Base-by-base conservation (phyloP, 139 green algal species). In the Desmodesmus armatus region DNA sequence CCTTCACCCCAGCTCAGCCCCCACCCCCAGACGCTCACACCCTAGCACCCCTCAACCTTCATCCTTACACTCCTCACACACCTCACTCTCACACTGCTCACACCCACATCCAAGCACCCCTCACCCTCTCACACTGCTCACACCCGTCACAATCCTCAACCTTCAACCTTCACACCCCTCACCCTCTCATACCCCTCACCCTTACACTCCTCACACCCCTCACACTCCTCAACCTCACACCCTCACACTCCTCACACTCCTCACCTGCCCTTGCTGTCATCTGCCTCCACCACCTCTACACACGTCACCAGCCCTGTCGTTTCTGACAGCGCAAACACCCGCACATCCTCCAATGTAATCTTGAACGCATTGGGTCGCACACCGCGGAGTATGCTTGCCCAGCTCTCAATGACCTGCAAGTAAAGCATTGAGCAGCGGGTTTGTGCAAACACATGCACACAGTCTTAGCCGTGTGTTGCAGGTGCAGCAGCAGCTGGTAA, bases 351-450 rank as follows among this genome's bases (percentile, higher is more conserved):
- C 62, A 97, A 71, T 23, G 67, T 25, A 17, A 98, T 94, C 39
- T 82, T 85, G 82, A 96, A 90, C 0, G 88, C 88, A 5, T 82
- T 43, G 15, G 90, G 90, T 11, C 92, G 83, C 11, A 91, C 85
- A n/a, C 76, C 49, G 23, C 71, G 80, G 58, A 98, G 58, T 4
- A 98, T 88, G 23, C 92, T 37, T 2, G 89, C 83, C 95, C 95
- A 98, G 85, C 95, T 96, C 21, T 94, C 89, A 74, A 98, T 90
- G 0, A 98, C 94, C 90, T 96, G 81, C 0, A 27, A 62, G n/a
- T n/a, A n/a, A n/a, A n/a, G n/a, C n/a, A n/a, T n/a, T n/a, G n/a
- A n/a, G n/a, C n/a, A n/a, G n/a, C n/a, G n/a, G n/a, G n/a, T n/a
- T n/a, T n/a, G n/a, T n/a, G n/a, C n/a, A n/a, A n/a, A n/a, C n/a